Percentiles rank a stretch among this genome's conserved stretches.
phyloP scores from a whole-genome alignment of 176 grass and related monocot genomes.

The Paspalum notatum region DNA sequence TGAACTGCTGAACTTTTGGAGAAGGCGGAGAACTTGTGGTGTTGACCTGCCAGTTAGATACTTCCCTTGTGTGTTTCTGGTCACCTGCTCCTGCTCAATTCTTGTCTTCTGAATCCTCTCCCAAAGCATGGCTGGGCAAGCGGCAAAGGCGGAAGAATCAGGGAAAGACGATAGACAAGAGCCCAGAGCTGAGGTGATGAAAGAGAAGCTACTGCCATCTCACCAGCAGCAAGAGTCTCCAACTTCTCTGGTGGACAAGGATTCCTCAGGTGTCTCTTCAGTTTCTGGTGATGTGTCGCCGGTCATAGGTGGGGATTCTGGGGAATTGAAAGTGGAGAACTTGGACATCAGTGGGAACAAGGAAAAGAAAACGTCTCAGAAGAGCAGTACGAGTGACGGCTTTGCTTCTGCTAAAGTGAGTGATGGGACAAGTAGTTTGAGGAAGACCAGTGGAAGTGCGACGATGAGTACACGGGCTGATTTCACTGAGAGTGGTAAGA shows the following conservation, averaged over 20 bases:
- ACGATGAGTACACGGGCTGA: constrained; percentile 64
- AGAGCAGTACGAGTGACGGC: constrained; percentile 78
- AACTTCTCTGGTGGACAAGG: constrained; percentile 42
- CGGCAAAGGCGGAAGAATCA: constrained; percentile 21
- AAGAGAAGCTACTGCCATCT: constrained; percentile 18
- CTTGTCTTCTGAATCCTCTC: constrained; percentile 34
- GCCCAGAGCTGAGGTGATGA: constrained; percentile 8
- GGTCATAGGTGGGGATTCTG: constrained; percentile 42
- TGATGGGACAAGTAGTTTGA: constrained; percentile 77
- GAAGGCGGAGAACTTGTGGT: constrained; percentile 15
- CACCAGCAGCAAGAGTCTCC: constrained; percentile 44
- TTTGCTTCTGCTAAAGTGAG: constrained; percentile 87
- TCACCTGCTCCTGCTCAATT: constrained; percentile 18
- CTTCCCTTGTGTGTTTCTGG: background rate
- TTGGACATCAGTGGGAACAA: constrained; percentile 55
- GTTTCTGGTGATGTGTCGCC: constrained; percentile 40
- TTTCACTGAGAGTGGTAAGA: constrained; percentile 80
- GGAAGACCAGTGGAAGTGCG: constrained; percentile 67
- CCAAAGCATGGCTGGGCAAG: constrained; percentile 37
- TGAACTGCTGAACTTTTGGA: constrained; percentile 1
- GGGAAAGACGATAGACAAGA: constrained; percentile 41
- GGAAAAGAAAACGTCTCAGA: constrained; percentile 72
- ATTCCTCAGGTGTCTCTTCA: constrained; percentile 34
- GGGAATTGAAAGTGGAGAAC: constrained; percentile 52
- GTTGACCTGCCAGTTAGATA: constrained; percentile 3